A percentile compares a stretch with the other conserved stretches of the same genome.
Conservation (phyloP, 2,329 filamentous ascomycete genomes). For the Talaromyces sp. region DNA sequence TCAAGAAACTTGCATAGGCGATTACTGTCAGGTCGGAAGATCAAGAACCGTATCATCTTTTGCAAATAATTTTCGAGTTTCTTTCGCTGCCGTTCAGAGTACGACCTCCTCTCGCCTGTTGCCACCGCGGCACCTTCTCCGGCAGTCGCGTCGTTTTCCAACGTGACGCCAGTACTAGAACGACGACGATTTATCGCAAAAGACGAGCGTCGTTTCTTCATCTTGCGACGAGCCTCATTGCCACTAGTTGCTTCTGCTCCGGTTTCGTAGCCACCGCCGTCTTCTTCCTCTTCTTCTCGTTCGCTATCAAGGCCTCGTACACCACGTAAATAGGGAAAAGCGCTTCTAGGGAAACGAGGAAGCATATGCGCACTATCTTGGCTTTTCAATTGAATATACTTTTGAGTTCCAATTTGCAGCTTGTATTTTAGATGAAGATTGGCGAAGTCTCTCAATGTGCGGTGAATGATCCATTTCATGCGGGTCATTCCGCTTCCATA, state of each 20-base stretch:
- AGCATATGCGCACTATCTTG: constrained; percentile 73
- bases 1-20: constrained; percentile 94
- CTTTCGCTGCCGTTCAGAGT: constrained; percentile 76
- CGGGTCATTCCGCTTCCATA: constrained; percentile 93
- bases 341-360: constrained; percentile 82
- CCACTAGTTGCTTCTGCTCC: constrained; percentile 66
- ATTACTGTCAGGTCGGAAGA: constrained; percentile 94
- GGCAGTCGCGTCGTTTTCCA: constrained; percentile 37
- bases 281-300: constrained; percentile 65
- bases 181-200: constrained; percentile 57
- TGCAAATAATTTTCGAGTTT: constrained; percentile 87
- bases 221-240: constrained; percentile 57
- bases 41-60: constrained; percentile 92
- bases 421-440: constrained; percentile 95
- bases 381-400: constrained; percentile 67
- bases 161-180: constrained; percentile 48
- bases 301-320: constrained; percentile 76
- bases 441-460: constrained; percentile 83
- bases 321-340: constrained; percentile 83
- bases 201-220: constrained; percentile 54
- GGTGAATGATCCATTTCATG: constrained; percentile 93
- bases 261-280: constrained; percentile 43
- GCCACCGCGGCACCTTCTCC: constrained; percentile 41
- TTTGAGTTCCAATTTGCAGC: constrained; percentile 76
- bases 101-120: constrained; percentile 52